Conservation (phyloP, 2,329 filamentous ascomycete genomes). For the Stenocarpella maydis region DNA sequence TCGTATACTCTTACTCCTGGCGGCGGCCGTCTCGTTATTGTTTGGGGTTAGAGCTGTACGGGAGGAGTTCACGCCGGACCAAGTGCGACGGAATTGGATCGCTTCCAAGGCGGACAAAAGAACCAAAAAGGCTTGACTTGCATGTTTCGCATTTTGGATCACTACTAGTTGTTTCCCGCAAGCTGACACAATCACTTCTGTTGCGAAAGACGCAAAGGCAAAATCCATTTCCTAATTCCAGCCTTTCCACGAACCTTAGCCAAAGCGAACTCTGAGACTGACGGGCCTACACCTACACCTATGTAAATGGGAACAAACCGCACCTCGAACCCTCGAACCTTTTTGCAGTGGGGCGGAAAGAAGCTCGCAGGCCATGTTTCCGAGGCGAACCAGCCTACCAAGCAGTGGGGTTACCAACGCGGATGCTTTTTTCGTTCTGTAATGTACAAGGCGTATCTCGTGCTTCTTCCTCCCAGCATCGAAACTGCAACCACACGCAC, state of each 20-base stretch:
- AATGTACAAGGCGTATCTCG: conserved; percentile 1
- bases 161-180: background rate
- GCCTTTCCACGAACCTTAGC: too few relatives aligned
- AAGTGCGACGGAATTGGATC: conserved; percentile 3
- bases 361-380: background rate
- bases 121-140: background rate
- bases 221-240: background rate
- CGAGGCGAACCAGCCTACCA: background rate
- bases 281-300: background rate
- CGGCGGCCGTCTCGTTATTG: conserved; percentile 13
- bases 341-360: background rate
- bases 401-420: background rate
- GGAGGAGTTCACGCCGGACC: conserved; percentile 29
- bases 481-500: background rate
- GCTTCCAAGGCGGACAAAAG: background rate
- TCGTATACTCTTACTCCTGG: conserved; percentile 22
- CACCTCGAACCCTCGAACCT: background rate
- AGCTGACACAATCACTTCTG: too few relatives aligned
- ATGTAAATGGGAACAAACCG: background rate
- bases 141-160: background rate
- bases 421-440: background rate
- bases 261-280: background rate
- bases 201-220: background rate
- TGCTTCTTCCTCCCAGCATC: background rate
- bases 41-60: conserved; percentile 32